Percentiles rank a stretch among this genome's conserved stretches.
These are phyloP conservation scores for Penicillium lividum DNA, from an alignment of 495 filamentous ascomycete genomes.

Conservation along the genomic window DNA sequence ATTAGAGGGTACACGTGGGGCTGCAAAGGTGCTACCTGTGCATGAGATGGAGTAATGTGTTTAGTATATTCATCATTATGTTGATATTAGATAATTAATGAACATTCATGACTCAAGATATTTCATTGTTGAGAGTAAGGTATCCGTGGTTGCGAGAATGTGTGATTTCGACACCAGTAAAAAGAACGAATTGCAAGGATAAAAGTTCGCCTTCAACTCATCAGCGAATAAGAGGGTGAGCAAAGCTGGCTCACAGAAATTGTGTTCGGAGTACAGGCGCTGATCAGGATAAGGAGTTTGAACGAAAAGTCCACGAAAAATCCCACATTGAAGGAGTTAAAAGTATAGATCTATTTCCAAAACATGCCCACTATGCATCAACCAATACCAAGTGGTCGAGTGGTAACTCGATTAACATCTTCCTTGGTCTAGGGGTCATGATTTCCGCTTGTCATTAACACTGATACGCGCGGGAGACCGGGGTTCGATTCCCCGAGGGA, in stretches of 20 bases:
- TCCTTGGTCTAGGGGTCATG: conserved; percentile 55
- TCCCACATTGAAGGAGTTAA: no score
- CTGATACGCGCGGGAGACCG: conserved; percentile 51
- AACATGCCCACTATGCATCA: background rate
- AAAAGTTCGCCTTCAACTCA: no score
- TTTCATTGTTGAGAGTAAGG: background rate
- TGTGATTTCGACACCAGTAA: background rate
- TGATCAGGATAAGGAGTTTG: no score
- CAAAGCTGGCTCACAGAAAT: no score
- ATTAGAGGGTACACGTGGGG: background rate
- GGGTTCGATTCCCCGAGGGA: conserved; percentile 56
- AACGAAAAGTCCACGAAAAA: no score
- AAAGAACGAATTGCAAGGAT: no score
- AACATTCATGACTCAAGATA: background rate
- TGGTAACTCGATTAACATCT: conserved; percentile 30
- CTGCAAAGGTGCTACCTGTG: background rate
- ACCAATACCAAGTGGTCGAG: conserved; percentile 34
- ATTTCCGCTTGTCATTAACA: conserved; percentile 56
- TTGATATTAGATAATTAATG: background rate
- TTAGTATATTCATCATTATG: background rate
- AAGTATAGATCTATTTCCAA: no score
- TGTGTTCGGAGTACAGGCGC: no score
- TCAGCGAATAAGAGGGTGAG: no score
- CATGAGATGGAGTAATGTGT: background rate
- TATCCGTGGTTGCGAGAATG: background rate